phyloP scores from a whole-genome alignment of 179 eudicot genomes.

The Beta macrorhiza region DNA sequence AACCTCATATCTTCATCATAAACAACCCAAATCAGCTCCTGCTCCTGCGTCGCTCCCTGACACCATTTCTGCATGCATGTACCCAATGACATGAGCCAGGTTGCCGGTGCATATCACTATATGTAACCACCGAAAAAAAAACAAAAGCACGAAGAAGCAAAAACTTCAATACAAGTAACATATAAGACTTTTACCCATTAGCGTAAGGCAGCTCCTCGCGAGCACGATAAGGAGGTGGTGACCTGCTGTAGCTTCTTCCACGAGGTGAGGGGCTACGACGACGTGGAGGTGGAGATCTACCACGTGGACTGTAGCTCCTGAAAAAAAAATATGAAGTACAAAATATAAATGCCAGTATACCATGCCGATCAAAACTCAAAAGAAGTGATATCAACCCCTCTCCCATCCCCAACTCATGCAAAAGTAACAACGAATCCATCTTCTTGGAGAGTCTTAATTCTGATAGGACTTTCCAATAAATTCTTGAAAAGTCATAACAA shows the following conservation, averaged over 20 bases:
- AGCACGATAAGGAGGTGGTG: constrained; percentile 84
- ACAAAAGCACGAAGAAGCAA: constrained; percentile 1
- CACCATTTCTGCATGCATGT: constrained; percentile 59
- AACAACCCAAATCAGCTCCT: constrained; percentile 57
- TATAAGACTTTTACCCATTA: constrained; percentile 58
- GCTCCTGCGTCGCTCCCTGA: constrained; percentile 82
- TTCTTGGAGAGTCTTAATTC: too few relatives aligned
- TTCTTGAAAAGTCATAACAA: too few relatives aligned
- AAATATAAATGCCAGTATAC: background rate
- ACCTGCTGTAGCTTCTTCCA: constrained; percentile 85
- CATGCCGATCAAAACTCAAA: background rate
- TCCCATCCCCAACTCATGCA: background rate
- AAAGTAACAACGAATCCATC: too few relatives aligned
- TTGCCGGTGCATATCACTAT: background rate
- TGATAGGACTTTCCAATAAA: too few relatives aligned
- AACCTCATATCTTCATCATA: constrained; percentile 29
- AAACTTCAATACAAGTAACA: background rate
- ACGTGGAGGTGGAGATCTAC: constrained; percentile 84
- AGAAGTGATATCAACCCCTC: background rate
- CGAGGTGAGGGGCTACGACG: constrained; percentile 92
- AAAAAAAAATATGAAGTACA: background rate
- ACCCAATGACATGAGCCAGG: background rate
- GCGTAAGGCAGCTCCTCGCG: constrained; percentile 88
- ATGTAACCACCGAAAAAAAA: background rate
- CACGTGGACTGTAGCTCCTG: constrained; percentile 98